Evolutionary conservation across 1,284 basidiomycete species (phyloP), one percentile per base, ranked within the genome.

Genomic region (Phlebopus sp.): DNA sequence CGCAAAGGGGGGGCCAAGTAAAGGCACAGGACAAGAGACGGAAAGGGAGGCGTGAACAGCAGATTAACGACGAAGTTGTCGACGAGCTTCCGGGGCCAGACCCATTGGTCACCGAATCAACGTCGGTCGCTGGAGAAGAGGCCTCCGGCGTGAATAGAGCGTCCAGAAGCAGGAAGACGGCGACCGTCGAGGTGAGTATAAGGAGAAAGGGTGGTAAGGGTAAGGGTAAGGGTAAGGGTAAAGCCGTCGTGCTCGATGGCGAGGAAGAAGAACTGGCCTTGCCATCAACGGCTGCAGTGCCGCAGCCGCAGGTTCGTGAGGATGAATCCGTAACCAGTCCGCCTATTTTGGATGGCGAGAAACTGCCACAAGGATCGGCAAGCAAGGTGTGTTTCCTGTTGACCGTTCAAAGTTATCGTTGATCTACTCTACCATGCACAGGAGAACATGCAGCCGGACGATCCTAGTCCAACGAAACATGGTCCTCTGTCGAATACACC

Each of bases 161-260:
- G 13, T 13, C 40, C 7, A 18, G 39, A 7, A 6, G 15, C 2
- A 45, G 31, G 37, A 55, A 47, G 42, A 46, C 41, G 39, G 18
- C 25, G 4, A 17, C 45, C 4, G 35, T 19, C n/a, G 63, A 50
- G 29, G 50, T 29, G 30, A 42, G 31, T 10, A 25, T 3, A 21
- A 44, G 44, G 10, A 44, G 39, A 21, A 63, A 53, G 32, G 49
- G 59, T 18, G 49, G 57, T 18, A 55, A 60, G 10, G 29, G 44
- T 21, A 62, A 49, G n/a, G 49, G 59, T 18, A 55, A 60, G 21
- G 49, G 57, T 18, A 55, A 60, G 10, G 29, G 44, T 21, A 62
- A 49, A 30, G 42, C 14, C 2, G 36, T 63, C n/a, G 41, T 59
- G 32, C 53, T 51, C 7, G 46, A 45, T 14, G 63, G 58, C 14